These are phyloP conservation scores for Ramaria rubella DNA, from an alignment of 768 basidiomycete species.

Conservation along the genomic window DNA sequence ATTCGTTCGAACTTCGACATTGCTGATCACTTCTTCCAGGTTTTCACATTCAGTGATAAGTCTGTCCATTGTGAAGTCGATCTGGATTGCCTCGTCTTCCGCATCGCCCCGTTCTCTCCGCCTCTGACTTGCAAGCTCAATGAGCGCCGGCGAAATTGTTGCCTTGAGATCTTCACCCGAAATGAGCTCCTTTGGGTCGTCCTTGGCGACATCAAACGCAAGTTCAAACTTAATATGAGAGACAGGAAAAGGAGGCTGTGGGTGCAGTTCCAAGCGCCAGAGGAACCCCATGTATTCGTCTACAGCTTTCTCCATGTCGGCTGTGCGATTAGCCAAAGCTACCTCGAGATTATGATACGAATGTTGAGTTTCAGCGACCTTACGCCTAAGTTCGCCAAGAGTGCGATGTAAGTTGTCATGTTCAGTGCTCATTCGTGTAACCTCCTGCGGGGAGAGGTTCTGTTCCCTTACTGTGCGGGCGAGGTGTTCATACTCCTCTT, in stretches of 20 bases:
- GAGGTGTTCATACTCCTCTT: slow-evolving; percentile 57
- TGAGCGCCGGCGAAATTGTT: slow-evolving; percentile 71
- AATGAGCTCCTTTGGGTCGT: slow-evolving; percentile 63
- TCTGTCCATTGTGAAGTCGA: slow-evolving; percentile 80
- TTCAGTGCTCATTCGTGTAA: slow-evolving; percentile 84
- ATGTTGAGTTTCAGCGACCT: slow-evolving; percentile 67
- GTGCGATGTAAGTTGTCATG: slow-evolving; percentile 70
- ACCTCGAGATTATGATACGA: slow-evolving; percentile 77
- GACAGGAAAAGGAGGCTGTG: slow-evolving; percentile 64
- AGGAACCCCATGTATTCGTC: slow-evolving; percentile 73
- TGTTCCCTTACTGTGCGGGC: slow-evolving; percentile 70
- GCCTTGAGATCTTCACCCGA: slow-evolving; percentile 64
- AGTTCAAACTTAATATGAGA: slow-evolving; percentile 70
- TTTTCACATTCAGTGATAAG: slow-evolving; percentile 73
- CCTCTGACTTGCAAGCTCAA: slow-evolving; percentile 62
- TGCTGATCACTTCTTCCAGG: slow-evolving; percentile 67
- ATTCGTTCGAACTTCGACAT: slow-evolving; percentile 66
- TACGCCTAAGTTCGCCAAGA: slow-evolving; percentile 70
- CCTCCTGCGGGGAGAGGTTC: slow-evolving; percentile 88
- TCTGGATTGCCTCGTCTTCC: slow-evolving; percentile 71
- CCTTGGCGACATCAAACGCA: slow-evolving; percentile 71
- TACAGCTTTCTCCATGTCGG: slow-evolving; percentile 75
- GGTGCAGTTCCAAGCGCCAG: slow-evolving; percentile 69
- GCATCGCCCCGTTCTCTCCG: slow-evolving; percentile 60
- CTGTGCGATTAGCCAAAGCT: slow-evolving; percentile 68